These are phyloP conservation scores for Phytophthora vignae DNA, from an alignment of 352 stramenopile species.

Conservation along the genomic window DNA sequence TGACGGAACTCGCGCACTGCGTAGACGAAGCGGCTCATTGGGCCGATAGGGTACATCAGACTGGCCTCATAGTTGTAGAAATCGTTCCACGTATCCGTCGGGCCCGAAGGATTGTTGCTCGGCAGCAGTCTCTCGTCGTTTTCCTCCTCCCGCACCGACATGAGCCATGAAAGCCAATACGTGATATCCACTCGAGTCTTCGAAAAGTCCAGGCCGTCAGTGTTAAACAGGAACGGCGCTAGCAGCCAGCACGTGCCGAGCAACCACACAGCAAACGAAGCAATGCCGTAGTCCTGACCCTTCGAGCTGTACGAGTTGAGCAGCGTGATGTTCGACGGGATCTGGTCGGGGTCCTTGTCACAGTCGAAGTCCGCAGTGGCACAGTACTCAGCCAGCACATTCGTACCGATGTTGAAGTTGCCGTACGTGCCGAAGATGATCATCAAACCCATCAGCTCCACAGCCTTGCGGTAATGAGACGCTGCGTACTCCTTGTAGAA, in stretches of 20 bases:
- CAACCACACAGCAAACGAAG: conserved; percentile 90
- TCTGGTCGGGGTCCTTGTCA: conserved; percentile 51
- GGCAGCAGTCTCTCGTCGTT: conserved; percentile 54
- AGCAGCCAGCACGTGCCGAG: conserved; percentile 83
- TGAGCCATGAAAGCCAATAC: conserved; percentile 87
- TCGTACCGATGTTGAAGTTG: conserved; percentile 80
- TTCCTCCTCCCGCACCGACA: conserved; percentile 60
- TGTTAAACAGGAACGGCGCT: conserved; percentile 90
- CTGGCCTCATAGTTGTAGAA: conserved; percentile 85
- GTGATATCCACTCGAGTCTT: conserved; percentile 88
- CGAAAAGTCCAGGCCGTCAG: conserved; percentile 85
- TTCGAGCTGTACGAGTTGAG: conserved; percentile 84
- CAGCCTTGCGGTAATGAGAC: conserved; percentile 84
- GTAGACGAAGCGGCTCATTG: conserved; percentile 73
- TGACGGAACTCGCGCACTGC: conserved; percentile 80
- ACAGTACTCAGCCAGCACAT: conserved; percentile 68
- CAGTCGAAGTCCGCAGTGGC: conserved; percentile 57
- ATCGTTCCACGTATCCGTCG: conserved; percentile 72
- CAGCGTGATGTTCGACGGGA: conserved; percentile 77
- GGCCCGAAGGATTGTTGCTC: conserved; percentile 22
- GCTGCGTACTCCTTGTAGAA: conserved; percentile 90
- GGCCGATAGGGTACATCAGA: conserved; percentile 69
- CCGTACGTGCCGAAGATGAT: conserved; percentile 83
- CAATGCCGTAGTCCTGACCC: conserved; percentile 87
- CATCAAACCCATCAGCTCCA: conserved; percentile 85